phyloP scores from a whole-genome alignment of 192 early-diverging fungal genomes.

The Backusella westeae region DNA sequence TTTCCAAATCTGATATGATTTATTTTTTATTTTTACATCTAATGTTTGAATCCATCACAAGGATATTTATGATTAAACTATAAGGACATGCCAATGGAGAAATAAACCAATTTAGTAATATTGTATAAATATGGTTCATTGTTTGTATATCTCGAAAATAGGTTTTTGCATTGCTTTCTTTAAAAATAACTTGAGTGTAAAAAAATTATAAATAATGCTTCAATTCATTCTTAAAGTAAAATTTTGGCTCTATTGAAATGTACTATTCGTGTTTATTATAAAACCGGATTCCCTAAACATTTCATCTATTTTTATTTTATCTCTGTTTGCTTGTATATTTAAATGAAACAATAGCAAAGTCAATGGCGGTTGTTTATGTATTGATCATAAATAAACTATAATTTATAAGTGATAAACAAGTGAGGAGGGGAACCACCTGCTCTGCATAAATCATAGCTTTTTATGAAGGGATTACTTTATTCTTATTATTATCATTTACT shows the following conservation, averaged over 20 bases:
- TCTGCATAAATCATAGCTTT: not conserved
- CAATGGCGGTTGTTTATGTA: not conserved
- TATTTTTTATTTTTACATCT: not conserved
- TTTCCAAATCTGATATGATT: not conserved
- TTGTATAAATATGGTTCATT: slow-evolving; percentile 3
- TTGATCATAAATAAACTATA: too few species aligned
- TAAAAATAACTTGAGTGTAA: not conserved
- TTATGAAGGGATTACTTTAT: too few species aligned
- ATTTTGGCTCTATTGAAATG: not conserved
- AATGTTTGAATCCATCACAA: not conserved
- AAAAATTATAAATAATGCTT: not conserved
- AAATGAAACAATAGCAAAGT: too few species aligned
- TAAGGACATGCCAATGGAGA: not conserved
- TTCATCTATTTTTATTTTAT: not conserved
- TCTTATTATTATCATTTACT: not conserved
- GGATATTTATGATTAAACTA: not conserved
- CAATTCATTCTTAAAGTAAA: not conserved
- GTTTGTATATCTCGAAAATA: not conserved
- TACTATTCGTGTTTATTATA: not conserved
- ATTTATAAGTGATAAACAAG: too few species aligned
- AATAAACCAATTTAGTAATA: not conserved
- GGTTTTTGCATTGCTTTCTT: not conserved
- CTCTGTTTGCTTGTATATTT: not conserved
- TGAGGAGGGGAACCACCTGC: too few species aligned
- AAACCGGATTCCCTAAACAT: not conserved